A percentile compares a stretch with the other conserved stretches of the same genome.
These are phyloP conservation scores for Cenchrus fungigraminus DNA, from an alignment of 176 grass and related monocot genomes.

Conservation along the genomic window DNA sequence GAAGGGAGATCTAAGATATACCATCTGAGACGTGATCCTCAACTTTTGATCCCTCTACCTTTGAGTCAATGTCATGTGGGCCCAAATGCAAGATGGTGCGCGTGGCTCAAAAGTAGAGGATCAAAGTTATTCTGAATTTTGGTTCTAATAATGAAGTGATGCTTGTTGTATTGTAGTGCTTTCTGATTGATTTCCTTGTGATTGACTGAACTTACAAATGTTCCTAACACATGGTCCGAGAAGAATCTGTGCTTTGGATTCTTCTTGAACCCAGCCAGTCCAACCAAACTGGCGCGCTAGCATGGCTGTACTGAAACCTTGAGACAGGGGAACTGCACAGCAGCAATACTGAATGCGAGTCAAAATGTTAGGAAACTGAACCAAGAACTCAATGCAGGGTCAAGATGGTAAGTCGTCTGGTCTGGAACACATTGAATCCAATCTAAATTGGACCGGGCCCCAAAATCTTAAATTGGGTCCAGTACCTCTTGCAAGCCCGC, in stretches of 20 bases:
- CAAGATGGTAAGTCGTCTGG: constrained; percentile 12
- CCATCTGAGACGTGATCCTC: no score
- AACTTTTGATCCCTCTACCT: no score
- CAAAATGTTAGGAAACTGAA: constrained; percentile 16
- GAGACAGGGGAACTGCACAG: constrained; percentile 22
- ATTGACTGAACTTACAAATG: background rate
- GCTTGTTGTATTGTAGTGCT: background rate
- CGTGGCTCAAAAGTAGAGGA: no score
- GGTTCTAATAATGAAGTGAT: background rate
- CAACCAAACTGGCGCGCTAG: background rate
- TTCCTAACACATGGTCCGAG: constrained; percentile 6
- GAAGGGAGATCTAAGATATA: no score
- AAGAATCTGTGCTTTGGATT: constrained; percentile 7
- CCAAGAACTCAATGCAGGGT: background rate
- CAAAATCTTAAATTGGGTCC: constrained; percentile 16
- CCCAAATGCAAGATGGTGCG: no score
- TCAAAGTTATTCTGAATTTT: no score
- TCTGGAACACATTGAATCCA: constrained; percentile 22
- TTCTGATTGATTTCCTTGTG: background rate
- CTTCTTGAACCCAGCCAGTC: constrained; percentile 3
- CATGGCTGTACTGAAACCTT: constrained; percentile 19
- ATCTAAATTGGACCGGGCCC: constrained; percentile 25
- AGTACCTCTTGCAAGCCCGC: background rate
- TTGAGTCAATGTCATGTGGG: no score
- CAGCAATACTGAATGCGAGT: constrained; percentile 29